Evolutionary conservation across 1,284 basidiomycete genomes (phyloP).

Genomic region (Limonomyces culmigenus): DNA sequence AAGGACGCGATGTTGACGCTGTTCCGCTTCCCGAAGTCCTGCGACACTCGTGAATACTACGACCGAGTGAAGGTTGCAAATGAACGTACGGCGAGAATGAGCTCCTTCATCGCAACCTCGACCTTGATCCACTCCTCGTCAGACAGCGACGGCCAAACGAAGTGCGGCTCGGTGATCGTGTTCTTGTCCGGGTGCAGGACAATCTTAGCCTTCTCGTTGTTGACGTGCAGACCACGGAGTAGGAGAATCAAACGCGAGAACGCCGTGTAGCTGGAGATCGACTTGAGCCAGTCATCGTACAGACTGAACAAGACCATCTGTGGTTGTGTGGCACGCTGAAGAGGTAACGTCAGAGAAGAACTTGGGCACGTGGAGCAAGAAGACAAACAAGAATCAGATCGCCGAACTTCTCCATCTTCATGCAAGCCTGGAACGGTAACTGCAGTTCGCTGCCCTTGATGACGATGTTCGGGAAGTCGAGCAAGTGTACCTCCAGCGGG

Average conservation of each 20-base stretch:
- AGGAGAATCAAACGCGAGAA: conserved; percentile 96
- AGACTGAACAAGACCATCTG: conserved; percentile 98
- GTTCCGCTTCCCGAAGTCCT: conserved; percentile 99
- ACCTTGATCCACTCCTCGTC: conserved; percentile 99
- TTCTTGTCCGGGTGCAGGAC: conserved; percentile 86
- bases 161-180: conserved; percentile 94
- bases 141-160: conserved; percentile 90
- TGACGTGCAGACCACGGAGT: conserved; percentile 93
- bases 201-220: conserved; percentile 98
- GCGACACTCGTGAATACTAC: conserved; percentile 18
- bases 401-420: conserved; percentile 99
- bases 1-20: conserved; percentile 97
- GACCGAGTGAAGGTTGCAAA: neutral
- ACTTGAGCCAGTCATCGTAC: conserved; percentile 99
- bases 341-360: conserved; percentile 1
- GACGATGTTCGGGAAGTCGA: conserved; percentile 99
- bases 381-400: conserved; percentile 94
- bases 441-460: conserved; percentile 99
- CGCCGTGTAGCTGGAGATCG: conserved; percentile 96
- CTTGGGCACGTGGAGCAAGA: conserved; percentile 26
- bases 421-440: conserved; percentile 96
- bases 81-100: conserved; percentile 61
- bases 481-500: conserved; percentile 93
- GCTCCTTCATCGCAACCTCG: conserved; percentile 91
- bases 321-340: conserved; percentile 94